phyloP scores from a whole-genome alignment of 805 yeast genomes.

The Pichia phayaonensis region DNA sequence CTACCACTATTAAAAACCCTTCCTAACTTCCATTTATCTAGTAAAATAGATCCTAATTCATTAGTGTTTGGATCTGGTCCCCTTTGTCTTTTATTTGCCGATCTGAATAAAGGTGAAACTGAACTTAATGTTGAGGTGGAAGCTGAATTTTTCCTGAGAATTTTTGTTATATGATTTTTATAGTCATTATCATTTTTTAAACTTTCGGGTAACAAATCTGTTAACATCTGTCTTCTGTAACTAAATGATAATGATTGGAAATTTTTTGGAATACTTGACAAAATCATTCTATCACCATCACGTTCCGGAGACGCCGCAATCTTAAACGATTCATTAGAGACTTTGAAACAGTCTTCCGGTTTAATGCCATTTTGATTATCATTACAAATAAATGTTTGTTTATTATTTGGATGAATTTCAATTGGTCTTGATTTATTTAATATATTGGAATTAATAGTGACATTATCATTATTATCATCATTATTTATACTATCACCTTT shows the following conservation, averaged over 20 bases:
- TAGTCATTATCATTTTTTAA: constrained; percentile 24
- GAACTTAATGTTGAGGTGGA: constrained; percentile 12
- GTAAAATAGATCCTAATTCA: constrained; percentile 60
- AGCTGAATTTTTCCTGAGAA: constrained; percentile 23
- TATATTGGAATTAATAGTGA: constrained; percentile 1
- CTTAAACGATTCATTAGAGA: constrained; percentile 17
- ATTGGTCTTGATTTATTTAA: constrained; percentile 23
- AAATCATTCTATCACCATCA: constrained; percentile 33
- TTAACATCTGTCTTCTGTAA: constrained; percentile 35
- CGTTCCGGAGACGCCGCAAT: constrained; percentile 28
- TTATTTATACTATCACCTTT: no score
- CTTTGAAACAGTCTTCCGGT: constrained; percentile 5
- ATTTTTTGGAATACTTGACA: constrained; percentile 40
- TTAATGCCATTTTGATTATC: neutral
- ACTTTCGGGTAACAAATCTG: constrained; percentile 22
- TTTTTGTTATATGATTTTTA: constrained; percentile 25
- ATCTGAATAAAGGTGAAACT: constrained; percentile 14
- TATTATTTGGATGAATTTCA: constrained; percentile 12
- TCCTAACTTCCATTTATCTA: constrained; percentile 51
- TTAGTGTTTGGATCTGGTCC: constrained; percentile 26
- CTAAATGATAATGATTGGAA: constrained; percentile 46
- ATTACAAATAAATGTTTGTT: neutral
- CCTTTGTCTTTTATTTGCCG: constrained; percentile 4
- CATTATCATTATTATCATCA: neutral
- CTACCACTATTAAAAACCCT: constrained; percentile 82